A percentile compares a stretch with the other conserved stretches of the same genome.
Conservation (phyloP, 257 asterid species). For the Fraxinus pennsylvanica region DNA sequence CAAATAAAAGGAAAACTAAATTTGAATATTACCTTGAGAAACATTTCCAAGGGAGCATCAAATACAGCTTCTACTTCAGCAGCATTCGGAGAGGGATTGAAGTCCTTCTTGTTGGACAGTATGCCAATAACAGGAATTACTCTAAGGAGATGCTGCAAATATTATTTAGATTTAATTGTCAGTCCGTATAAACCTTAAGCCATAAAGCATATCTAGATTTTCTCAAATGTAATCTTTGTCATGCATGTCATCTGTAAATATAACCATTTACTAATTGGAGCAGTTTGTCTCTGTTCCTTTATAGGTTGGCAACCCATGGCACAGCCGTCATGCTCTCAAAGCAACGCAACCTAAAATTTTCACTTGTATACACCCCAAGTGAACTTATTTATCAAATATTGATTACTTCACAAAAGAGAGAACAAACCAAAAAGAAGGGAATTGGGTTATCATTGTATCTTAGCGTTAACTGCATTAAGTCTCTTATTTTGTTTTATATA, state of each 20-base stretch:
- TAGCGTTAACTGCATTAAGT: background rate
- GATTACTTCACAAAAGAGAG: background rate
- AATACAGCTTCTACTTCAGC: conserved; percentile 87
- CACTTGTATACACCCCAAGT: background rate
- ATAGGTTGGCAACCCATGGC: background rate
- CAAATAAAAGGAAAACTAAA: background rate
- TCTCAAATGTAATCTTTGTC: background rate
- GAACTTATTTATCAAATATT: background rate
- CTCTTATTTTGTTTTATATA: background rate
- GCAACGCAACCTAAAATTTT: background rate
- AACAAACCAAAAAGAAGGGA: background rate
- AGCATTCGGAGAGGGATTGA: conserved; percentile 62
- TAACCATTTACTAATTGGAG: background rate
- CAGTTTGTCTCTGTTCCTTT: background rate
- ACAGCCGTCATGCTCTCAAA: background rate
- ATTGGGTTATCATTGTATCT: background rate
- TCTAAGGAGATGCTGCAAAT: conserved; percentile 79
- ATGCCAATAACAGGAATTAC: conserved; percentile 95
- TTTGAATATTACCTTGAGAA: conserved; percentile 65
- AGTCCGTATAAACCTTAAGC: background rate
- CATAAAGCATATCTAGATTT: background rate
- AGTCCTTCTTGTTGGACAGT: conserved; percentile 66
- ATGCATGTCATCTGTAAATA: background rate
- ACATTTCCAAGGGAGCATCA: conserved; percentile 95
- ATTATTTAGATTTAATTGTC: conserved; percentile 9